Percentiles rank a stretch among this genome's conserved stretches.
Evolutionary conservation across 1,139 yeast species (phyloP).

Genomic region (Yamadazyma buinensis): DNA sequence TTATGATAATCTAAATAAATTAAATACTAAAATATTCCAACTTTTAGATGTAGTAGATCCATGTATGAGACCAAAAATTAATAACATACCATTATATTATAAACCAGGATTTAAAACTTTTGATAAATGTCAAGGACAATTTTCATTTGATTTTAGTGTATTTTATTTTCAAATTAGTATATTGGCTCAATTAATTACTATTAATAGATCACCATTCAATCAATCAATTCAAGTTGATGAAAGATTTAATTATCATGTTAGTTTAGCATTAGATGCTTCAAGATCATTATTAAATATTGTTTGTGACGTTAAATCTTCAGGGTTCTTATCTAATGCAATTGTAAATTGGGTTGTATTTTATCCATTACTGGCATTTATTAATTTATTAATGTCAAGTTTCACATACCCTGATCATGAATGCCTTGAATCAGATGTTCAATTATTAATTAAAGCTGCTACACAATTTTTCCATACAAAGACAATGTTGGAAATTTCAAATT

Average conservation of each 20-base stretch:
- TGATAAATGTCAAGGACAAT: slow-evolving; percentile 6
- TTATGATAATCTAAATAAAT: slow-evolving; percentile 7
- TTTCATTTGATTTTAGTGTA: background rate
- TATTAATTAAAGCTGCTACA: slow-evolving; percentile 20
- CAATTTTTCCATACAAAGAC: slow-evolving; percentile 1
- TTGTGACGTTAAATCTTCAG: slow-evolving; percentile 13
- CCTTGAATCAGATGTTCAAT: slow-evolving; percentile 20
- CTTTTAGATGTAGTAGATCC: slow-evolving; percentile 19
- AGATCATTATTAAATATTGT: slow-evolving; percentile 27
- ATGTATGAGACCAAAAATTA: slow-evolving; percentile 11
- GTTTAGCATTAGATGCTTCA: slow-evolving; percentile 27
- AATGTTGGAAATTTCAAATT: background rate
- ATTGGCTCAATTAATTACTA: slow-evolving; percentile 31
- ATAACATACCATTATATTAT: slow-evolving; percentile 1
- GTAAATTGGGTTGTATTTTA: slow-evolving; percentile 30
- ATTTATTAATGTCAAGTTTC: slow-evolving; percentile 26
- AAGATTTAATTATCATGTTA: slow-evolving; percentile 15
- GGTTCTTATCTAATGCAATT: slow-evolving; percentile 19
- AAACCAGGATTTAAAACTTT: slow-evolving; percentile 16
- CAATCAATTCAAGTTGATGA: slow-evolving; percentile 12
- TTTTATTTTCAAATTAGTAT: slow-evolving; percentile 1
- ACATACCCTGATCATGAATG: slow-evolving; percentile 20
- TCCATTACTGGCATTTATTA: slow-evolving; percentile 31
- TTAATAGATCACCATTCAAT: slow-evolving; percentile 26
- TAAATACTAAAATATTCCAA: slow-evolving; percentile 17